phyloP scores from a whole-genome alignment of 1,284 basidiomycete species.

The Cryptococcus sp. region DNA sequence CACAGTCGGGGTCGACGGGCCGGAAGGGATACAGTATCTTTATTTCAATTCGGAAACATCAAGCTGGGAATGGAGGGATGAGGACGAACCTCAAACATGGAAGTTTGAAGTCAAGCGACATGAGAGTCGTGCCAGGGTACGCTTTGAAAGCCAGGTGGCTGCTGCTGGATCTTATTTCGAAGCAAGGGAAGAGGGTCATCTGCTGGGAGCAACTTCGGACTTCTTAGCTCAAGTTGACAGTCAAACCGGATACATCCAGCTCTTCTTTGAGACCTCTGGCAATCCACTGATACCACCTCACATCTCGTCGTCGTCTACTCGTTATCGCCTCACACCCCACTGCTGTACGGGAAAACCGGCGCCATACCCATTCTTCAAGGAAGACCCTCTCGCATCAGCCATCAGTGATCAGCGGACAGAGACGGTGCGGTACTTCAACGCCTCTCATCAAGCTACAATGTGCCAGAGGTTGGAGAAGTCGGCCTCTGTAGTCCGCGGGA shows the following conservation, averaged over 20 bases:
- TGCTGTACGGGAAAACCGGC: constrained; percentile 30
- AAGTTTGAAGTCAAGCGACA: constrained; percentile 18
- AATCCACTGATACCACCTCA: constrained; percentile 5
- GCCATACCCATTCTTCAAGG: constrained; percentile 38
- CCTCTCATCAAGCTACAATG: constrained; percentile 21
- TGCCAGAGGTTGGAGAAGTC: constrained; percentile 23
- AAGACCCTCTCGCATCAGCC: constrained; percentile 34
- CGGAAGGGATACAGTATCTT: constrained; percentile 7
- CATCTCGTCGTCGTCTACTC: background rate
- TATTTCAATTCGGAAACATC: background rate
- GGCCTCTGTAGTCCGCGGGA: constrained; percentile 6
- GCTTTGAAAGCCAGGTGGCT: background rate
- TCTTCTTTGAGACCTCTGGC: constrained; percentile 7
- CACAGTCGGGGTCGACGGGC: constrained; percentile 17
- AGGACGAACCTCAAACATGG: constrained; percentile 26
- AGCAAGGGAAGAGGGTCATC: constrained; percentile 6
- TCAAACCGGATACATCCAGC: constrained; percentile 16
- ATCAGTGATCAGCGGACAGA: constrained; percentile 24
- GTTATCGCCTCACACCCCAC: constrained; percentile 27
- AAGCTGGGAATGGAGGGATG: constrained; percentile 24
- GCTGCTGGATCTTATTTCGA: constrained; percentile 6
- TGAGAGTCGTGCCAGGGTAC: constrained; percentile 2
- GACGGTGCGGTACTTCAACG: constrained; percentile 19
- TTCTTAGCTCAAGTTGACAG: constrained; percentile 18
- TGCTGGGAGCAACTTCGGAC: constrained; percentile 4